Percentiles rank a stretch among this genome's conserved stretches.
Conservation (phyloP, 2,329 filamentous ascomycete species). For the Fusarium sublunatum region DNA sequence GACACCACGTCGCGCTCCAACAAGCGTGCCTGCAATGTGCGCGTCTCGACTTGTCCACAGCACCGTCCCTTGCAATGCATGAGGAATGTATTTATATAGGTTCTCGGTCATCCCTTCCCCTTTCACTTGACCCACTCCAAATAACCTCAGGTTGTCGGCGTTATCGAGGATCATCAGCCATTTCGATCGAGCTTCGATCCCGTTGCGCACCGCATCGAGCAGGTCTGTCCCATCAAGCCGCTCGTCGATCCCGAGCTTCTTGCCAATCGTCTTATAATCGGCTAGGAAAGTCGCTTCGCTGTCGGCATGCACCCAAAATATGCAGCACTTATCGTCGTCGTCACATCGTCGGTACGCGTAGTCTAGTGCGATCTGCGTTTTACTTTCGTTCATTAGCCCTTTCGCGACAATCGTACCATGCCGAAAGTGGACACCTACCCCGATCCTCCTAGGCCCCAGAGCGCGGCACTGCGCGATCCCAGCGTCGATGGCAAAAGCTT, state of each 20-base stretch:
- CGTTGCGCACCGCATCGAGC: neutral
- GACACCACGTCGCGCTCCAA: neutral
- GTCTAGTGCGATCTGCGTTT: slow-evolving; percentile 52
- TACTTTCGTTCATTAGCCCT: slow-evolving; percentile 41
- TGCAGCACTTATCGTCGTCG: slow-evolving; percentile 38
- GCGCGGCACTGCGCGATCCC: slow-evolving; percentile 35
- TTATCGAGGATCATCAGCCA: slow-evolving; percentile 26
- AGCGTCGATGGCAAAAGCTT: slow-evolving; percentile 26
- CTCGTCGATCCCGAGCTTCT: slow-evolving; percentile 36
- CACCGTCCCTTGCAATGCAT: neutral
- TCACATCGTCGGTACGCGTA: slow-evolving; percentile 47
- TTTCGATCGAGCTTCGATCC: slow-evolving; percentile 5
- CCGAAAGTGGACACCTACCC: slow-evolving; percentile 34
- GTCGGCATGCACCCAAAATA: slow-evolving; percentile 53
- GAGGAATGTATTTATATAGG: neutral
- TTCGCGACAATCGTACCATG: neutral
- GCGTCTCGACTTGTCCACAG: slow-evolving; percentile 4
- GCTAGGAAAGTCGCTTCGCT: slow-evolving; percentile 46
- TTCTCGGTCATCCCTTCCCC: fast-evolving
- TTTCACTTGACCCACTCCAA: neutral
- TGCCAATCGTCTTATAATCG: slow-evolving; percentile 47
- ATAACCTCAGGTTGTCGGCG: slow-evolving; percentile 10
- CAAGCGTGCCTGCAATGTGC: neutral
- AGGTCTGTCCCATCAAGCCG: slow-evolving; percentile 40
- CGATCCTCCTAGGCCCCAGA: slow-evolving; percentile 46